Evolutionary conservation across 352 stramenopile species (phyloP), one percentile per base, ranked within the genome.

Genomic region (Discostella stelligera): DNA sequence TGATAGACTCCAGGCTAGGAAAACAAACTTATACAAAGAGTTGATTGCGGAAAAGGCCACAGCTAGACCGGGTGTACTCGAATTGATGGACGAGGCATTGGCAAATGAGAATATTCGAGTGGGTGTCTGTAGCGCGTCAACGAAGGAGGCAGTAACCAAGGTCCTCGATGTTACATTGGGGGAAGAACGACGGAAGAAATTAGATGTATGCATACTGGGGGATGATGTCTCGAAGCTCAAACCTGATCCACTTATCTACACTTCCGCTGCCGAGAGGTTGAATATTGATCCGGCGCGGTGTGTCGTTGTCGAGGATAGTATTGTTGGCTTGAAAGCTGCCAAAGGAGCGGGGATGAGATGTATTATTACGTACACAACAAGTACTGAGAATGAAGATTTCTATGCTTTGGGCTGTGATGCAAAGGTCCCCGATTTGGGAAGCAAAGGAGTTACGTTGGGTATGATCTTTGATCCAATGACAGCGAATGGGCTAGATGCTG

Each of bases 11-110:
- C 91, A 96, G 76, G 82, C 83, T 11, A 80, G 82, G 44, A 96
- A 96, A 78, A 96, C 91, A 25, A 74, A 91, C 25, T 82, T 94
- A 9, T 96, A 95, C 74, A 94, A 94, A 79, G 78, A 90, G n/a
- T 78, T 94, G 27, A 88, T 95, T 41, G 78, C 78, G n/a, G 79
- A 89, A 72, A 89, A 90, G 50, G 86, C 83, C 16, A 20, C 70
- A 21, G 69, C 53, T 30, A 70, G 88, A 23, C 85, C 89, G 11
- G 87, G 92, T 59, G 79, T 95, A 13, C 60, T 94, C 41, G 75
- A 89, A 52, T 59, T 96, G 5, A 94, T 96, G 84, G 89, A 95
- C 64, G 79, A 94, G 77, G 91, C 90, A n/a, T 64, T 92, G 48
- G 79, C 65, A 32, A 83, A 92, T 74, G 68, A 79, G 30, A 84